phyloP scores from a whole-genome alignment of 805 yeast species.

The Candida peoriensis region DNA sequence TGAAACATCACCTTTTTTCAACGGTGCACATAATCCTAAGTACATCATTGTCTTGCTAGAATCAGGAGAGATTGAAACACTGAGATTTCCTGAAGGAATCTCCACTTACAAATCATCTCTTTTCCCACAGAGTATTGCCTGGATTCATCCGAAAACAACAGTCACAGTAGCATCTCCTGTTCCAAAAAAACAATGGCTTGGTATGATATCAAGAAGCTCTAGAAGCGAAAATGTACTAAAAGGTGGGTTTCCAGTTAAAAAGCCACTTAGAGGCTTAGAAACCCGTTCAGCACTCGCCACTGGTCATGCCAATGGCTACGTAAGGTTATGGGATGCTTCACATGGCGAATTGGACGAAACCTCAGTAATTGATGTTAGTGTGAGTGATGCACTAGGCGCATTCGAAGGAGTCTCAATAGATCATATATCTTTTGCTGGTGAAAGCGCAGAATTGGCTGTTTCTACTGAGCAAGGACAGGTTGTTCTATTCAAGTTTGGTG shows the following conservation, averaged over 20 bases:
- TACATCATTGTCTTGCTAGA: constrained; percentile 53
- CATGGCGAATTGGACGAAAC: constrained; percentile 63
- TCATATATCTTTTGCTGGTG: constrained; percentile 69
- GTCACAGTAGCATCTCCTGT: constrained; percentile 49
- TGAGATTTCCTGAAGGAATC: constrained; percentile 53
- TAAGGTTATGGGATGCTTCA: constrained; percentile 81
- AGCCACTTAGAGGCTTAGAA: constrained; percentile 42
- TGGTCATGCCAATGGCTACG: constrained; percentile 82
- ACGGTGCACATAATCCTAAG: constrained; percentile 75
- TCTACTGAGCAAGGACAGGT: constrained; percentile 69
- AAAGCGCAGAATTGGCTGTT: constrained; percentile 68
- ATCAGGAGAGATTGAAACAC: constrained; percentile 60
- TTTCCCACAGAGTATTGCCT: constrained; percentile 78
- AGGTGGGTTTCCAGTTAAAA: constrained; percentile 74
- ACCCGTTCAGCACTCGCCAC: constrained; percentile 62
- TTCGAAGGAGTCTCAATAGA: constrained; percentile 40
- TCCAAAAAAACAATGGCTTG: constrained; percentile 67
- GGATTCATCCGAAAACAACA: constrained; percentile 72
- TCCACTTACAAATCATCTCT: constrained; percentile 46
- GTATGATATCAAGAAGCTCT: constrained; percentile 58
- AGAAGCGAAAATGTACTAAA: constrained; percentile 43
- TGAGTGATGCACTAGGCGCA: constrained; percentile 41
- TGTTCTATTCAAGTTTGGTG: constrained; percentile 65
- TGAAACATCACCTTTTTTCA: constrained; percentile 65
- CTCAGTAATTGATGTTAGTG: constrained; percentile 54